Evolutionary conservation across 352 stramenopile genomes (phyloP).

Genomic region (Thraustotheca clavata): DNA sequence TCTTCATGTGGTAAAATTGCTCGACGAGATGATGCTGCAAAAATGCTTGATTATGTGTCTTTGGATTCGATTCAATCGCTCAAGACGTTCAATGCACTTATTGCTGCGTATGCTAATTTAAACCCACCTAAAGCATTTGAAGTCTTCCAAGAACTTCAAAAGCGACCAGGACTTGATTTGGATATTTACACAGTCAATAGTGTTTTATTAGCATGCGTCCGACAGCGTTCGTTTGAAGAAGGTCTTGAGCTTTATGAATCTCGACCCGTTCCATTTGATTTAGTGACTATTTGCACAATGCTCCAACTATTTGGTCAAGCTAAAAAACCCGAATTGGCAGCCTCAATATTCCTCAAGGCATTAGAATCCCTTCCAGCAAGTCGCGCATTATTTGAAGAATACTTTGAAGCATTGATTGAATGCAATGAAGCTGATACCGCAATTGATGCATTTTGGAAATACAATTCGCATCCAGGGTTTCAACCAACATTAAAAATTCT

Average conservation of each 20-base stretch:
- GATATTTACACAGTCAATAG: conserved; percentile 67
- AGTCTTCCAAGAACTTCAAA: conserved; percentile 41
- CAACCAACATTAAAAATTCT: conserved; percentile 45
- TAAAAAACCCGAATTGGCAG: conserved; percentile 39
- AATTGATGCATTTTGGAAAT: not conserved
- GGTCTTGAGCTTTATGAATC: conserved; percentile 47
- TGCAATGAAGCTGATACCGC: not conserved
- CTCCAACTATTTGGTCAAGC: conserved; percentile 58
- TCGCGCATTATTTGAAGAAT: conserved; percentile 47
- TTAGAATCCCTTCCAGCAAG: conserved; percentile 33
- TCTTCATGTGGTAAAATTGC: conserved; percentile 13
- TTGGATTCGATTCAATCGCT: conserved; percentile 47
- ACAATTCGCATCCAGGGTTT: not conserved
- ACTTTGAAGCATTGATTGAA: conserved; percentile 11
- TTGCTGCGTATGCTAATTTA: conserved; percentile 65
- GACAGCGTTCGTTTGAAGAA: conserved; percentile 32
- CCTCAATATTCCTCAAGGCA: conserved; percentile 46
- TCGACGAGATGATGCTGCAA: conserved; percentile 21
- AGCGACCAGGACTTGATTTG: conserved; percentile 40
- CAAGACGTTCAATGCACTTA: conserved; percentile 80
- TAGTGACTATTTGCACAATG: conserved; percentile 63
- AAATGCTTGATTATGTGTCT: conserved; percentile 52
- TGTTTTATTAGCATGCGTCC: conserved; percentile 52
- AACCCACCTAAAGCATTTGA: conserved; percentile 32
- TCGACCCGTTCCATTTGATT: conserved; percentile 43